phyloP scores from a whole-genome alignment of 2,329 filamentous ascomycete species.

The Talaromyces islandicus region DNA sequence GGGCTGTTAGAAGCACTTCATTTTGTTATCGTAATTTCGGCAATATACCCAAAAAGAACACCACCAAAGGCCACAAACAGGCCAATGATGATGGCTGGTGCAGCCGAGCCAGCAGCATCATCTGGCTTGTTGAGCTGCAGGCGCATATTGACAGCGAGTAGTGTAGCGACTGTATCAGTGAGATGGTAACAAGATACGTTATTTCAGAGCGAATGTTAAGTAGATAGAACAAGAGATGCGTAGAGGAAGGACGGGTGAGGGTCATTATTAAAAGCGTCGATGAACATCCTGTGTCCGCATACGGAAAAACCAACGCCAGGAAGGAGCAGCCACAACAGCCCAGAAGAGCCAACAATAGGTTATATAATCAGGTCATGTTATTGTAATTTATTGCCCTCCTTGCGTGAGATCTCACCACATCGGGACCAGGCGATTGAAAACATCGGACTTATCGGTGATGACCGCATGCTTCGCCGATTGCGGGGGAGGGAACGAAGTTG shows the following conservation, averaged over 20 bases:
- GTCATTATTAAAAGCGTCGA: background rate
- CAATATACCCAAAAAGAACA: conserved; percentile 50
- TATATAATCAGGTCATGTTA: background rate
- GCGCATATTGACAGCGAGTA: conserved; percentile 27
- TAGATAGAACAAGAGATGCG: background rate
- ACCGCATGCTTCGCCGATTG: background rate
- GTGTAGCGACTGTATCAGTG: background rate
- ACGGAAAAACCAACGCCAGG: background rate
- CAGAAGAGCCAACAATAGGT: background rate
- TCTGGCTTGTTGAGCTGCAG: conserved; percentile 41
- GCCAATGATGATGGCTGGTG: conserved; percentile 49
- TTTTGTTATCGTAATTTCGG: background rate
- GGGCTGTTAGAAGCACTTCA: background rate
- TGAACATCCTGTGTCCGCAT: background rate
- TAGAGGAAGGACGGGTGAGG: background rate
- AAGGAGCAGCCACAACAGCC: background rate
- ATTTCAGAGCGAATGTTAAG: background rate
- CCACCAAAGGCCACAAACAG: conserved; percentile 55
- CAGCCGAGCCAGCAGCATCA: conserved; percentile 40
- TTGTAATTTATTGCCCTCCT: background rate
- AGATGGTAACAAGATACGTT: background rate
- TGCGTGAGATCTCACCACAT: background rate
- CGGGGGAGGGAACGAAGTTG: background rate
- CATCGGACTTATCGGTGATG: background rate
- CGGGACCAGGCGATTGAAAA: background rate